Base-by-base conservation (phyloP, 2,329 filamentous ascomycete species). In the Ceratocystis harringtonii region DNA sequence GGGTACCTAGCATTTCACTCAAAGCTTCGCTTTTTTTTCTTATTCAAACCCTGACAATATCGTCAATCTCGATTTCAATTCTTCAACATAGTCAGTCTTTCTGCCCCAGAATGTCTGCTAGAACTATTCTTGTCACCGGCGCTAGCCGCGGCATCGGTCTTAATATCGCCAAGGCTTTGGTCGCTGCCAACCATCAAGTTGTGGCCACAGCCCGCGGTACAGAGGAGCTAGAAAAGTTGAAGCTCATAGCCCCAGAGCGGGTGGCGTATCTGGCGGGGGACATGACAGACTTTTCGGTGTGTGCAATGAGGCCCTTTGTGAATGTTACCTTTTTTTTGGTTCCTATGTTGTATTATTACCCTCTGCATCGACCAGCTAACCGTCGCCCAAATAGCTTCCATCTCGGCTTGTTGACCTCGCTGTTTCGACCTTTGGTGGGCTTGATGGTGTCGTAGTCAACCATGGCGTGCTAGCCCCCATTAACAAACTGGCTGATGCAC, bases 371-470 rank as follows among this genome's bases (percentile, higher is more conserved):
- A 62, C 12, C 48, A 2, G 28, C 67, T 68, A 62, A 66, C 63
- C 32, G 15, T 30, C 52, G 22, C 17, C 2, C 5, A 1, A 10
- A 30, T 48, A 52, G 57, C 30, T 66, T 15, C 68, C 84, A 3
- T 74, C 80, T 1, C 82, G 82, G 71, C 81, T 88, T 3, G 83
- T 90, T 3, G 78, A 86, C 2, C 75, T 85, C 0, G 87, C 91
- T 0, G 72, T 88, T 10, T 76, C 81, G 32, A 77, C 81, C 0
- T 97, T 90, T 73, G 87, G 86, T 8, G 79, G 78, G 61, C 76
- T 99, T 3, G 91, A 99, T 72, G 88, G 86, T 1, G 73, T 99
- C 57, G 84, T 99, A 12, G 77, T 97, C 68, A 97, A 97, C 74
- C 94, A 99, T 73, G 92, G 91, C 22, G 79, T 85, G 0, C 76